These are phyloP conservation scores for Takashimella koratensis DNA, from an alignment of 1,284 basidiomycete genomes.

Conservation along the genomic window DNA sequence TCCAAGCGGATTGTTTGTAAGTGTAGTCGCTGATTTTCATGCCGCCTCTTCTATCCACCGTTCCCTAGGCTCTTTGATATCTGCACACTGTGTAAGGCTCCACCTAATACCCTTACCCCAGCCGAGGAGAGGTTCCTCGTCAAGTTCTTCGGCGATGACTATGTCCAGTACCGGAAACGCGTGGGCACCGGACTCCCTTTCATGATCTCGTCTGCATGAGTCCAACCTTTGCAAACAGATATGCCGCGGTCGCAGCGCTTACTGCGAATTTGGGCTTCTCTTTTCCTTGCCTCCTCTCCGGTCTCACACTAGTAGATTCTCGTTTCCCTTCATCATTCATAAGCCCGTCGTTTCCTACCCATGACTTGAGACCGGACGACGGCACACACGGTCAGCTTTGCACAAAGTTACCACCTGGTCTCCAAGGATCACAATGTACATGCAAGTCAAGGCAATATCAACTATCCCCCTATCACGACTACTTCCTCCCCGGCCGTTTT, in stretches of 20 bases:
- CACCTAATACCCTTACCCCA: conserved; percentile 34
- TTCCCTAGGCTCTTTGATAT: not conserved
- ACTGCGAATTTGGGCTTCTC: not conserved
- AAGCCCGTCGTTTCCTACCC: too few species aligned
- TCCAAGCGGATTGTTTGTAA: conserved; percentile 70
- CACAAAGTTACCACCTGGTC: too few species aligned
- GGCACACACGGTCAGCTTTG: too few species aligned
- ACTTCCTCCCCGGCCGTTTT: too few species aligned
- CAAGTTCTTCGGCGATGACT: conserved; percentile 77
- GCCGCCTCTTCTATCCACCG: not conserved
- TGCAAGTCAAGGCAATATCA: too few species aligned
- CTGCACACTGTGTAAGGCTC: not conserved
- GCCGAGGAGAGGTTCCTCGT: conserved; percentile 71
- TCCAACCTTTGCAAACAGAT: too few species aligned
- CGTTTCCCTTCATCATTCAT: too few species aligned
- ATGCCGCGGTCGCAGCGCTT: too few species aligned
- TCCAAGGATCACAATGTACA: too few species aligned
- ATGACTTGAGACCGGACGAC: too few species aligned
- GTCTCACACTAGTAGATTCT: too few species aligned
- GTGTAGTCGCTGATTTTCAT: conserved; percentile 33
- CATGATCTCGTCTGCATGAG: conserved; percentile 13
- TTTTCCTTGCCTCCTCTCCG: not conserved
- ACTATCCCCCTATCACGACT: too few species aligned
- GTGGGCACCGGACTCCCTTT: conserved; percentile 70
- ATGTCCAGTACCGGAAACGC: conserved; percentile 62